Conservation (phyloP, 2,329 filamentous ascomycete genomes). For the Westerdykella sp. region DNA sequence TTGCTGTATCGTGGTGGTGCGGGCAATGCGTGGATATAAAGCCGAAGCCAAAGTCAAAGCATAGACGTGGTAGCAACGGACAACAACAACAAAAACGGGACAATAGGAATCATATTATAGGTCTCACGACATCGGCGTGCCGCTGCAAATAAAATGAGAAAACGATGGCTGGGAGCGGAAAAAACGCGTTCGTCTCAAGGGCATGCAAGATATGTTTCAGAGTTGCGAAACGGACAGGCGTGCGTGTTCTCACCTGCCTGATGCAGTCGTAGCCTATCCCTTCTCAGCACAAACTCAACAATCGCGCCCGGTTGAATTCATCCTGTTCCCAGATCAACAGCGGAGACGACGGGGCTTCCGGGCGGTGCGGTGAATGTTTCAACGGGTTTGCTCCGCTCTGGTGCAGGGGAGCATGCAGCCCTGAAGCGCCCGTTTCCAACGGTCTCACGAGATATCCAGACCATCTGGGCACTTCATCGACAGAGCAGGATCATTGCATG, state of each 20-base stretch:
- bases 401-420: too few relatives aligned
- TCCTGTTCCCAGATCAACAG: too few relatives aligned
- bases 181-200: slow-evolving; percentile 1
- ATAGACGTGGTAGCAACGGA: slow-evolving; percentile 1
- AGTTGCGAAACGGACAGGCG: background rate
- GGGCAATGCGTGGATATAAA: slow-evolving; percentile 4
- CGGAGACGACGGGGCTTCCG: too few relatives aligned
- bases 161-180: background rate
- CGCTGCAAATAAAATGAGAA: background rate
- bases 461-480: too few relatives aligned
- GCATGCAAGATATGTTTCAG: slow-evolving; percentile 5
- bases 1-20: slow-evolving; percentile 4
- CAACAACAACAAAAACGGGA: slow-evolving; percentile 5
- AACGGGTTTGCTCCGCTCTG: too few relatives aligned
- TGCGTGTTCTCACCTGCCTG: slow-evolving; percentile 1
- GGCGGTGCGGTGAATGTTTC: too few relatives aligned
- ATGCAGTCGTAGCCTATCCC: background rate
- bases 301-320: background rate
- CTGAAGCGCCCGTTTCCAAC: too few relatives aligned
- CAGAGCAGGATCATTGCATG: too few relatives aligned
- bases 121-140: background rate
- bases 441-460: too few relatives aligned
- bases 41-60: slow-evolving; percentile 3
- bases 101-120: slow-evolving; percentile 6
- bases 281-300: background rate